Base-by-base conservation (phyloP, 331 rosid genomes). In the Quercus phellos region DNA sequence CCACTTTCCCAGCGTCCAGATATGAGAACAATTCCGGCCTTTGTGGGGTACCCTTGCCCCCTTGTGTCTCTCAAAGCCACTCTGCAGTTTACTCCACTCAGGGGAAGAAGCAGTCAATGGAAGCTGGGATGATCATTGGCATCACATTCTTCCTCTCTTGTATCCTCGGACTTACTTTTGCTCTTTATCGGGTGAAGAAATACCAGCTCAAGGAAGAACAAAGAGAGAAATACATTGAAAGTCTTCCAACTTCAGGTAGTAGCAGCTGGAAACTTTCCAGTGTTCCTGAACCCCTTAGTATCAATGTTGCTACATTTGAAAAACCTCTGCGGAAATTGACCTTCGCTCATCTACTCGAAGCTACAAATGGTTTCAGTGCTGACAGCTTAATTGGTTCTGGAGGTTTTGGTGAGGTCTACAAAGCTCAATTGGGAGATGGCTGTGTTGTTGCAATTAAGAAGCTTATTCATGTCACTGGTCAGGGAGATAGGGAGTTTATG, bases 401-500 rank as follows among this genome's bases (percentile, higher is more conserved):
- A 50, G 97, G 97, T 32, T 91, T 91, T n/a, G 97, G 97, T 4
- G 91, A 91, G 79, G 97, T 91, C 29, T 91, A 88, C 74, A 91
- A 91, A 59, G 97, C 97, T 67, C 88, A 88, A 61, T 70, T 91
- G 56, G 85, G 74, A 79, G 97, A 88, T 72, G 97, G 94, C 3
- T 82, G 85, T 79, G 82, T 87, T 67, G 97, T 91, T 53, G 94
- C 94, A 10, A 88, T 91, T 77, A 91, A 91, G 91, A 91, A 91
- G 80, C 97, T 91, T 74, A 85, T 88, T 56, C 90, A 83, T 13
- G 91, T 91, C 79, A 86, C 91, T 24, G 88, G 92, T 35, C 97
- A 91, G 83, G 97, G 97, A 60, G 94, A 91, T 70, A 85, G 97
- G 77, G 97, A 91, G 83, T 91, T 91, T 80, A 89, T 89, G 90